Base-by-base conservation (phyloP, 805 yeast genomes). In the Wickerhamomyces bovis region DNA sequence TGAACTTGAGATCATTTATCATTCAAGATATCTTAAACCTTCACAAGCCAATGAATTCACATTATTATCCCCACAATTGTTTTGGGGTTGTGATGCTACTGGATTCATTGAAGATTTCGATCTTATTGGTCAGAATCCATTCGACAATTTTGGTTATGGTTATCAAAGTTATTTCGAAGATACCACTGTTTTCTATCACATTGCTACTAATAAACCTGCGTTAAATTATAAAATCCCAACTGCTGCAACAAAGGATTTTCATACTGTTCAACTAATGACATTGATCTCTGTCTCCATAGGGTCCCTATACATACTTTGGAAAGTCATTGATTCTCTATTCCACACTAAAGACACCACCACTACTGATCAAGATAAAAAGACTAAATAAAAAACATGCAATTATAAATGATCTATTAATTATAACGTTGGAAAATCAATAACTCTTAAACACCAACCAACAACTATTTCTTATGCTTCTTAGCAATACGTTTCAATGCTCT, bases 401-500 rank as follows among this genome's bases (percentile, higher is more conserved):
- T 11, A 11, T 16, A 33, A 33, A 33, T 33, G 31, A 28, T 28
- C 15, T 28, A 28, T 25, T 25, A 10, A 25, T 25, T 9, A 22
- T 9, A 9, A 25, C 13, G 23, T 22, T 22, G 8, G 12, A 25
- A 25, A 25, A 22, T 6, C 25, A 22, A 22, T 6, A 22, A 22
- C 25, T 22, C 9, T 9, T 6, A 22, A 22, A 22, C 6, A 22
- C 13, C 4, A 25, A 7, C 28, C 23, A 22, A 22, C 8, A 28
- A 12, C 60, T 65, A 70, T 65, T 84, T 84, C 69, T 79, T 85
- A 61, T 83, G 75, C 72, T 87, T 89, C 77, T 90, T 94, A 22
- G 89, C 85, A 55, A 90, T 87, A 65, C 98, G 82, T 62, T 78
- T 83, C 62, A 92, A 73, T 13, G 98, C 97, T 56, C 99, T 76